phyloP scores from a whole-genome alignment of 805 yeast species.

The Kazachstania taianensis region DNA sequence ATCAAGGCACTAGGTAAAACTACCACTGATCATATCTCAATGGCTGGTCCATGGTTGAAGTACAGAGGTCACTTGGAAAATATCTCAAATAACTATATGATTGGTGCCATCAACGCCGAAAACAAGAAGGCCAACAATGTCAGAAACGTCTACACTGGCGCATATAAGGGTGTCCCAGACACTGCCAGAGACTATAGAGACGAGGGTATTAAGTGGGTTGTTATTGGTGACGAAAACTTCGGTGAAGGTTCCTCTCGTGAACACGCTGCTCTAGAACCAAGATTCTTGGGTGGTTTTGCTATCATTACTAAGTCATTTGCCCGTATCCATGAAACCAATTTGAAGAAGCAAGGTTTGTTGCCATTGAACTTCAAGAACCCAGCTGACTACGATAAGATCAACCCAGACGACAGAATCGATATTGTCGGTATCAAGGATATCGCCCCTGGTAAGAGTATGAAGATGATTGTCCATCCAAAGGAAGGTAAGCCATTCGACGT shows the following conservation, averaged over 20 bases:
- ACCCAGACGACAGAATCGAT: conserved; percentile 84
- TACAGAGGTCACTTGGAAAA: conserved; percentile 99
- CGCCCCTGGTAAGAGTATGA: conserved; percentile 88
- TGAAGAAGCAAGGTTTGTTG: conserved; percentile 98
- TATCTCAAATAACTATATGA: conserved; percentile 98
- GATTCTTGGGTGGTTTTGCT: conserved; percentile 97
- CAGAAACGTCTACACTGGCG: conserved; percentile 85
- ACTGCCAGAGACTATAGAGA: conserved; percentile 93
- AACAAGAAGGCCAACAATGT: conserved; percentile 89
- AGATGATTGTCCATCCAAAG: conserved; percentile 60
- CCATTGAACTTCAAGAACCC: conserved; percentile 89
- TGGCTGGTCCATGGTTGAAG: conserved; percentile 99
- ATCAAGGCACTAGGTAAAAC: conserved; percentile 96
- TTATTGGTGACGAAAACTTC: conserved; percentile 95
- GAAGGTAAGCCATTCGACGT: conserved; percentile 81
- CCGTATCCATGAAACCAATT: conserved; percentile 98
- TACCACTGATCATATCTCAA: conserved; percentile 97
- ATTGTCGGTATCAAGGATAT: conserved; percentile 72
- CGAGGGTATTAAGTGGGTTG: conserved; percentile 89
- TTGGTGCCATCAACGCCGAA: conserved; percentile 97
- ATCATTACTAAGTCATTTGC: conserved; percentile 97
- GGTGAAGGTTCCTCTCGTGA: conserved; percentile 99
- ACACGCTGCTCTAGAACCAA: conserved; percentile 99
- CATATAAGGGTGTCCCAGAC: conserved; percentile 91
- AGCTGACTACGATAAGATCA: conserved; percentile 87